Evolutionary conservation across 768 basidiomycete genomes (phyloP), one percentile per base, ranked within the genome.

Genomic region (Terana coerulea): DNA sequence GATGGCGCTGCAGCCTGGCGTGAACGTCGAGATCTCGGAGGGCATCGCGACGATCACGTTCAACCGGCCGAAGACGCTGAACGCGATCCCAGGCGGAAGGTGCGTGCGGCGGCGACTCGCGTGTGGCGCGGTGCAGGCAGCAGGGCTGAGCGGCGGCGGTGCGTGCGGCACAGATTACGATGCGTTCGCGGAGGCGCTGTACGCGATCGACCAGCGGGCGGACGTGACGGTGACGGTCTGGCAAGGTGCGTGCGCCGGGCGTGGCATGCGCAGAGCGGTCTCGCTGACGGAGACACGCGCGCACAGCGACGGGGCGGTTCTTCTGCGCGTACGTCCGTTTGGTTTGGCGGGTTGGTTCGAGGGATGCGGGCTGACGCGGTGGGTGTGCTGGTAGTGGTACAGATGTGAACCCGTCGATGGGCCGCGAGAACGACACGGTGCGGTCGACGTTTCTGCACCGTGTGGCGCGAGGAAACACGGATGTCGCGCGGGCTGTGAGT

Each of bases 31-130:
- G 19, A 66, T 85, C 52, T 72, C 74, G 22, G 71, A 77, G 47
- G 72, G 76, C 25, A 84, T 88, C 55, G 86, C 86, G 14, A 86
- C 83, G 1, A 81, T 88, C 49, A 84, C 84, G 3, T 68, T 88
- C 42, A 80, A 84, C 49, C 74, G 81, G 12, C 84, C 85, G 3
- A 67, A 69, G 49, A 71, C 74, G 3, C 65, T 85, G 40, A 88
- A 88, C 57, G 81, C 86, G 0, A 65, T 88, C 37, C 81, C 77
- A 3, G 47, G n/a, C 66, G 10, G 73, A 75, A 71, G 85, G 76
- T 73, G 42, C 41, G 66, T 49, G n/a, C n/a, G n/a, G n/a, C n/a
- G n/a, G n/a, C n/a, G n/a, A n/a, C n/a, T n/a, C 14, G 14, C 30
- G 19, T 14, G 10, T 9, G 3, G 24, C 29, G 30, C 40, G 26